Base-by-base conservation (phyloP, 768 basidiomycete genomes). In the Scleroderma citrinum region DNA sequence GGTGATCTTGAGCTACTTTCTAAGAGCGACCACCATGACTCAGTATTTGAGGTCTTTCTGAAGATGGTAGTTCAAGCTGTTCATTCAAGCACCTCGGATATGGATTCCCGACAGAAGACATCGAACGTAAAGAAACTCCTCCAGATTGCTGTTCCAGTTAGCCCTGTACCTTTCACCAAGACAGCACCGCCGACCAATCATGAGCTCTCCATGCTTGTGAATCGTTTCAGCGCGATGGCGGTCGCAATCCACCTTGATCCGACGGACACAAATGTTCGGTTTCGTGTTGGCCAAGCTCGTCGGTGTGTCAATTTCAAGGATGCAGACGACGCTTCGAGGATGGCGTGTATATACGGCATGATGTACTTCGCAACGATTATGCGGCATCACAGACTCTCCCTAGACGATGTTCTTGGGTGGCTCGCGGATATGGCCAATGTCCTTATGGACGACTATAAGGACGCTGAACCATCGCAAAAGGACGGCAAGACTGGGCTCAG, bases 121-220 rank as follows among this genome's bases (percentile, higher is more conserved):
- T 67, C 71, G 23, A 76, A 73, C 53, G 67, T 76, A 59, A 82
- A 80, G 60, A 87, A 91, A 56, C 67, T 94, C 8, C 66, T 92
- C 36, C 80, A 85, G 7, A 71, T 88, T 20, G 76, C 83, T 6
- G 76, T 84, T 16, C 90, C 92, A 0, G 76, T 91, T 24, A 80
- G 82, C 21, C 71, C 82, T 3, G 75, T 91, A 7, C 73, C 81
- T 1, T 87, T 86, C 68, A 76, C 76, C 3, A 76, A 79, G 36
- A 63, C 65, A 1, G 68, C 61, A 3, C 78, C 77, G 5, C 81
- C 83, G 0, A 68, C 72, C 0, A 52, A 62, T 3, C 70, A 75
- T 30, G 80, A 87, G 32, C 71, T 87, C 2, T 85, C 89, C 1
- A 82, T 82, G 76, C 72, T 95, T 30, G 81, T 85, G 65, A 96